These are phyloP conservation scores for Zymoseptoria pseudotritici DNA, from an alignment of 2,329 filamentous ascomycete species.

Conservation along the genomic window DNA sequence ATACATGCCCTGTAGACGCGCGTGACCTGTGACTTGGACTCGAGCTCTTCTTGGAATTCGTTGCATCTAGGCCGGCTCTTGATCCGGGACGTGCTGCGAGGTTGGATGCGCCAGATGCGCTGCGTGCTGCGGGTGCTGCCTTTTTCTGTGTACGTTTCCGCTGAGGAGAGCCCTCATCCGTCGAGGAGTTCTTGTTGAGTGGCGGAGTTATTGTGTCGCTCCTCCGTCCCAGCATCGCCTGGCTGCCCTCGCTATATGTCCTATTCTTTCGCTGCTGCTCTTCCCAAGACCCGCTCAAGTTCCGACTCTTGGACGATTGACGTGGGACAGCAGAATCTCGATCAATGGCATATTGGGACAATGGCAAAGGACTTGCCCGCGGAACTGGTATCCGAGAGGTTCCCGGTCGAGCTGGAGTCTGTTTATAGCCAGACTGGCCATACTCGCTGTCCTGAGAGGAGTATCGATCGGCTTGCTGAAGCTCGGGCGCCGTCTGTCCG, in stretches of 20 bases:
- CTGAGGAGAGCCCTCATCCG: slow-evolving; percentile 26
- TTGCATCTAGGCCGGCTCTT: not conserved
- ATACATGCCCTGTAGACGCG: slow-evolving; percentile 55
- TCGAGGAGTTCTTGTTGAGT: slow-evolving; percentile 16
- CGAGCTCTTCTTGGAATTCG: not conserved
- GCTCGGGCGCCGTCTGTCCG: slow-evolving; percentile 16
- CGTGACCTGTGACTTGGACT: slow-evolving; percentile 23
- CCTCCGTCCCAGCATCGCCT: slow-evolving; percentile 43
- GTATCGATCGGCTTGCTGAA: slow-evolving; percentile 25
- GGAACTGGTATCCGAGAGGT: slow-evolving; percentile 80
- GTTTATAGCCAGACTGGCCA: slow-evolving; percentile 37
- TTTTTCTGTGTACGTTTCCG: slow-evolving; percentile 37
- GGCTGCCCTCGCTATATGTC: slow-evolving; percentile 58
- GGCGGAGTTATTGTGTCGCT: slow-evolving; percentile 31
- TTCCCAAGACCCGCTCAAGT: slow-evolving; percentile 50
- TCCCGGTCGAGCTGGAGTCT: slow-evolving; percentile 35
- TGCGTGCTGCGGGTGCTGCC: slow-evolving; percentile 22
- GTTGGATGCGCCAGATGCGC: slow-evolving; percentile 4
- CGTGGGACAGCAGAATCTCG: slow-evolving; percentile 63
- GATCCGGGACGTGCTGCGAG: not conserved
- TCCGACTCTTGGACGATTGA: slow-evolving; percentile 48
- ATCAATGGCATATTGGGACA: slow-evolving; percentile 64
- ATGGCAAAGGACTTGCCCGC: slow-evolving; percentile 68
- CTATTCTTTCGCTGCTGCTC: slow-evolving; percentile 46
- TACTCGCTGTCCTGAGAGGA: not conserved